These are phyloP conservation scores for Metarhizium album DNA, from an alignment of 2,329 filamentous ascomycete species.

Conservation along the genomic window DNA sequence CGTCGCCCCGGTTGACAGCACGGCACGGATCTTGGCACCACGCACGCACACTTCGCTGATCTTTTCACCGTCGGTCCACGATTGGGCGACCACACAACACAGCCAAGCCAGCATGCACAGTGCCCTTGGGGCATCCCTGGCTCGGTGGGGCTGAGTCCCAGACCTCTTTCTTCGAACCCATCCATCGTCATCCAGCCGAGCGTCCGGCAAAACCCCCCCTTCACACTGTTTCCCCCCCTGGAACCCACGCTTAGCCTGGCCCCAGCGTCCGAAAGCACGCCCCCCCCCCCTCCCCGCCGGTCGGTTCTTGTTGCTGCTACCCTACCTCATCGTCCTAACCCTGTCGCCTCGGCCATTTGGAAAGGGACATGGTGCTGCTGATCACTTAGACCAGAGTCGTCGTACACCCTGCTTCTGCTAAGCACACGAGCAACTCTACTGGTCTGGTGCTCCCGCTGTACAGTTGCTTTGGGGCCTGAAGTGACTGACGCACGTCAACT, in stretches of 20 bases:
- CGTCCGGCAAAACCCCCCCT: no score
- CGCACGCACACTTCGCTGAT: neutral
- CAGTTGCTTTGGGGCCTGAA: constrained; percentile 26
- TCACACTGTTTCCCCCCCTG: constrained; percentile 1
- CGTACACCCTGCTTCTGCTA: constrained; percentile 29
- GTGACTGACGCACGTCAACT: constrained; percentile 32
- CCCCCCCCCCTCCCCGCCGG: no score
- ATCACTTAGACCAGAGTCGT: constrained; percentile 43
- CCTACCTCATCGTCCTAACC: constrained; percentile 33
- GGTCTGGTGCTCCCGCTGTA: constrained; percentile 24
- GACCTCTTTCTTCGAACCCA: neutral
- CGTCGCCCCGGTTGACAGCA: neutral
- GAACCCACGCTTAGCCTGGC: constrained; percentile 23
- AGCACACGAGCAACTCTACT: constrained; percentile 25
- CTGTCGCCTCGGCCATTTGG: constrained; percentile 34
- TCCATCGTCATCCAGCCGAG: neutral
- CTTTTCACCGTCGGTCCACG: neutral
- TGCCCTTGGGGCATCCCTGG: neutral
- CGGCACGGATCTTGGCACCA: neutral
- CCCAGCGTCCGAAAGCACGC: constrained; percentile 1
- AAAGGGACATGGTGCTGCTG: constrained; percentile 43
- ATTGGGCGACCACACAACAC: neutral
- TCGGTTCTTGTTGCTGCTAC: constrained; percentile 24
- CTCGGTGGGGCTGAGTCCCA: neutral
- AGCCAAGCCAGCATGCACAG: no score